Conservation (phyloP, 129 eudicot species). For the Flaveria brownii region DNA sequence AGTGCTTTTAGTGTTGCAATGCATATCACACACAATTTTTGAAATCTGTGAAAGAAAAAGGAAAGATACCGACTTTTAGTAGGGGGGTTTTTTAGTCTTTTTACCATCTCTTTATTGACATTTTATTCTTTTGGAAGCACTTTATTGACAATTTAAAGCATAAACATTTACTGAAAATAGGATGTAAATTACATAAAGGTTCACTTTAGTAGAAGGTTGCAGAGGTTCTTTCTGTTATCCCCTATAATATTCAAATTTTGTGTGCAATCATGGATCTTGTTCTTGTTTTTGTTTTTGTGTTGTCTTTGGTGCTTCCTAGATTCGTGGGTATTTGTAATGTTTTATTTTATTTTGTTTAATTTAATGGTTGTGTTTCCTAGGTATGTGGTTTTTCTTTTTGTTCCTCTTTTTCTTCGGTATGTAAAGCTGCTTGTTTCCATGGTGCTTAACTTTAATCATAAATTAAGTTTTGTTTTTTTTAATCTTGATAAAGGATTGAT, state of each 20-base stretch:
- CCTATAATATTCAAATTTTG: slow-evolving; percentile 37
- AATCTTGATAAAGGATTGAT: too few species aligned
- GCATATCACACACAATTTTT: slow-evolving; percentile 48
- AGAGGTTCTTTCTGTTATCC: slow-evolving; percentile 46
- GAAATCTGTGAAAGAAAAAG: slow-evolving; percentile 59
- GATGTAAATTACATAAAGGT: slow-evolving; percentile 41
- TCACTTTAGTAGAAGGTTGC: slow-evolving; percentile 57
- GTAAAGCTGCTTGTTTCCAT: slow-evolving; percentile 35
- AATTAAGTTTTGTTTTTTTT: background rate
- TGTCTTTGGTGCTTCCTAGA: slow-evolving; percentile 39
- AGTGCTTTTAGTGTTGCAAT: slow-evolving; percentile 41
- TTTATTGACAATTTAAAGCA: slow-evolving; percentile 64
- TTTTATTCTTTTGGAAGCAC: slow-evolving; percentile 40
- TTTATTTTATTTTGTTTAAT: background rate
- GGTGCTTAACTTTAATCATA: slow-evolving; percentile 23
- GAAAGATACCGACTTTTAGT: slow-evolving; percentile 29
- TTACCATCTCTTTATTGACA: slow-evolving; percentile 66
- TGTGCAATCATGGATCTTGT: slow-evolving; percentile 42
- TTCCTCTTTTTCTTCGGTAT: slow-evolving; percentile 38
- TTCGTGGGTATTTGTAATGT: slow-evolving; percentile 25
- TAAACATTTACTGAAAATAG: slow-evolving; percentile 27
- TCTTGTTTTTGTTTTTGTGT: slow-evolving; percentile 27
- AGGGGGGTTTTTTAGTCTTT: slow-evolving; percentile 34
- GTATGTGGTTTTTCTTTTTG: slow-evolving; percentile 42
- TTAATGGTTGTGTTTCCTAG: slow-evolving; percentile 35